These are phyloP conservation scores for Brasilioporus rufonigricans DNA, from an alignment of 768 basidiomycete genomes.

Conservation along the genomic window DNA sequence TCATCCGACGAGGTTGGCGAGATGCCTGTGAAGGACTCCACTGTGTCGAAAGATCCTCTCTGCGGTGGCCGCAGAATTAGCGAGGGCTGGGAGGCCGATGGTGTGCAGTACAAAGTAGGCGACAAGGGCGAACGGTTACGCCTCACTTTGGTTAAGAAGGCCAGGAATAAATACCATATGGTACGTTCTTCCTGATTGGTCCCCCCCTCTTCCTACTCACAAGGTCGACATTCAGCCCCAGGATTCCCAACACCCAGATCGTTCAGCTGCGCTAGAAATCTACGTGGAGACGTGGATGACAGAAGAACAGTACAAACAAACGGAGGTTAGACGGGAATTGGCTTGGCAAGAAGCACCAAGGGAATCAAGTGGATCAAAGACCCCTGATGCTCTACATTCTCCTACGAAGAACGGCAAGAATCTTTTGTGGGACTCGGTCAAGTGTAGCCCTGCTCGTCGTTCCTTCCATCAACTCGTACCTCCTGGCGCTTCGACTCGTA, in stretches of 20 bases:
- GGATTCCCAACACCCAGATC: slow-evolving; percentile 78
- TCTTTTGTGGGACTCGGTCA: slow-evolving; percentile 67
- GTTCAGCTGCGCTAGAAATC: slow-evolving; percentile 62
- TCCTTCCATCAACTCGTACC: slow-evolving; percentile 49
- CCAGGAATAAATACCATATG: slow-evolving; percentile 69
- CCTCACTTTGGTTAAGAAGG: slow-evolving; percentile 69
- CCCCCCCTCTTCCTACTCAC: slow-evolving; percentile 8
- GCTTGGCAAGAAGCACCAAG: slow-evolving; percentile 66
- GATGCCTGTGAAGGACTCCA: slow-evolving; percentile 47
- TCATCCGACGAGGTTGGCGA: slow-evolving; percentile 42
- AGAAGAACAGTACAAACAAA: slow-evolving; percentile 66
- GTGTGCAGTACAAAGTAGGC: slow-evolving; percentile 68
- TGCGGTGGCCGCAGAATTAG: slow-evolving; percentile 61
- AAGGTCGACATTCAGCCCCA: slow-evolving; percentile 49
- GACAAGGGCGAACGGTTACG: slow-evolving; percentile 67
- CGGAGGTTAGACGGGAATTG: slow-evolving; percentile 57
- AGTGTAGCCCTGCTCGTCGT: slow-evolving; percentile 40
- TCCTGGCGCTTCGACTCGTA: slow-evolving; percentile 40
- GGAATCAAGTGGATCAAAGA: slow-evolving; percentile 41
- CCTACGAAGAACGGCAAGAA: slow-evolving; percentile 55
- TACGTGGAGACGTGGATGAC: slow-evolving; percentile 79
- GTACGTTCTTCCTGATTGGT: slow-evolving; percentile 38
- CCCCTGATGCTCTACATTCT: slow-evolving; percentile 38
- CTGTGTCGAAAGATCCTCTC: slow-evolving; percentile 47
- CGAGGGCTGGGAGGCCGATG: slow-evolving; percentile 76